Evolutionary conservation across 495 filamentous ascomycete species (phyloP).

Genomic region (Achaetomiella virescens): DNA sequence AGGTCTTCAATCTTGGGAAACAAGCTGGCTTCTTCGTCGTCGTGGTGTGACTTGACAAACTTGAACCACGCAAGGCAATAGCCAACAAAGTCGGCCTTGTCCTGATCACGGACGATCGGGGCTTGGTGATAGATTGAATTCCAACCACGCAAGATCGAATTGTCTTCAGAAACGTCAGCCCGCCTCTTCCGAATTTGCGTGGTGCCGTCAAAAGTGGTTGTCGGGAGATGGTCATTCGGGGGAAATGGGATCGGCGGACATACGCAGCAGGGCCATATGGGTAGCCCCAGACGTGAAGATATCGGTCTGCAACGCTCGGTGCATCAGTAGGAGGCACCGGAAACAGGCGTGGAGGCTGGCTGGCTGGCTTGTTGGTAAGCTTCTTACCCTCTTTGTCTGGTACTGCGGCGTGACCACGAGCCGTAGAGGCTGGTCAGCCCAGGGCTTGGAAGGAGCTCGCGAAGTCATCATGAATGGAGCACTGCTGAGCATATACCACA

Average conservation of each 20-base stretch:
- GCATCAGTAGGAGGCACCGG: neutral
- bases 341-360: neutral
- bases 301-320: conserved; percentile 32
- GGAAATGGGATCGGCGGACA: neutral
- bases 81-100: conserved; percentile 45
- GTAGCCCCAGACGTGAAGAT: conserved; percentile 48
- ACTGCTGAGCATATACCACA: conserved; percentile 36
- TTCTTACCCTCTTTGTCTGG: conserved; percentile 41
- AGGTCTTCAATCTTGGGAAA: conserved; percentile 49
- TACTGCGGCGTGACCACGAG: conserved; percentile 43
- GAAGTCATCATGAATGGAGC: conserved; percentile 41
- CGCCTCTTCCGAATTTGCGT: neutral
- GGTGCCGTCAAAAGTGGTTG: too few species aligned
- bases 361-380: too few species aligned
- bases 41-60: conserved; percentile 50
- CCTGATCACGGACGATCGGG: conserved; percentile 33
- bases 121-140: conserved; percentile 55
- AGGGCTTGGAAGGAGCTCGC: conserved; percentile 31
- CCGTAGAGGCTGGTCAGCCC: conserved; percentile 45
- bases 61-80: conserved; percentile 46
- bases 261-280: conserved; percentile 49
- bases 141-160: conserved; percentile 52
- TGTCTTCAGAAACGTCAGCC: conserved; percentile 31
- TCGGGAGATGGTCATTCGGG: neutral
- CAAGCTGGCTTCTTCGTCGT: conserved; percentile 46